These are phyloP conservation scores for Aspergillus neoniger DNA, from an alignment of 2,329 filamentous ascomycete genomes.

Conservation along the genomic window DNA sequence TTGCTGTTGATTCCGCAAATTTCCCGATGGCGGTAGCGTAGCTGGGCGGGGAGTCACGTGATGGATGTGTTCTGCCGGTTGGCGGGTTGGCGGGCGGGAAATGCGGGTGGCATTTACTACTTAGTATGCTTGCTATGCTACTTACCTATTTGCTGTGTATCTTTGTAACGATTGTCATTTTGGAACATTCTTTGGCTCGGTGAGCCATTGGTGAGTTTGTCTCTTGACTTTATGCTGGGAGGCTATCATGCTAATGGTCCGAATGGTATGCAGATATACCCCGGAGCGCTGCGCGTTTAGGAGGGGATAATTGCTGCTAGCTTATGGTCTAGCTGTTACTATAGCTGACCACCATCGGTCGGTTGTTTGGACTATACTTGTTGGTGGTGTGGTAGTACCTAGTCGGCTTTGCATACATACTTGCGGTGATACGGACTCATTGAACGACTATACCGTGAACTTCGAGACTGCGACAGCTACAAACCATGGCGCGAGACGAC, in stretches of 20 bases:
- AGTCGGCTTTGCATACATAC: fast-evolving
- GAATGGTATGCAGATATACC: not conserved
- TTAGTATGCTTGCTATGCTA: not conserved
- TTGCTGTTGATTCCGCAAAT: slow-evolving; percentile 15
- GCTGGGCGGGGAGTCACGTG: slow-evolving; percentile 39
- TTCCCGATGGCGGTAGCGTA: slow-evolving; percentile 19
- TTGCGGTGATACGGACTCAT: not conserved
- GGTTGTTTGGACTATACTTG: not conserved
- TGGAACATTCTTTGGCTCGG: not conserved
- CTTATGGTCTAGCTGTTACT: not conserved
- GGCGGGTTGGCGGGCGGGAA: slow-evolving; percentile 2
- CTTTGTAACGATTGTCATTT: not conserved
- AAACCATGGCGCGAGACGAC: slow-evolving; percentile 39
- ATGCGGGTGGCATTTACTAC: not conserved
- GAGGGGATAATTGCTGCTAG: not conserved
- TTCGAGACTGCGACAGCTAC: not conserved
- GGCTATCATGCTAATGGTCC: not conserved
- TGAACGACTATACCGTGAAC: not conserved
- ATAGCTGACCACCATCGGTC: not conserved
- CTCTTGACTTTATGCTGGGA: not conserved
- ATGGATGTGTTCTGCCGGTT: slow-evolving; percentile 15
- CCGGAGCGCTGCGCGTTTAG: slow-evolving; percentile 12
- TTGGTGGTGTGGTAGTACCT: not conserved
- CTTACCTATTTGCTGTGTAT: not conserved
- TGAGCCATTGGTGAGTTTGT: not conserved